Conservation (phyloP, 140 eudicot species). For the Anethum foeniculum region DNA sequence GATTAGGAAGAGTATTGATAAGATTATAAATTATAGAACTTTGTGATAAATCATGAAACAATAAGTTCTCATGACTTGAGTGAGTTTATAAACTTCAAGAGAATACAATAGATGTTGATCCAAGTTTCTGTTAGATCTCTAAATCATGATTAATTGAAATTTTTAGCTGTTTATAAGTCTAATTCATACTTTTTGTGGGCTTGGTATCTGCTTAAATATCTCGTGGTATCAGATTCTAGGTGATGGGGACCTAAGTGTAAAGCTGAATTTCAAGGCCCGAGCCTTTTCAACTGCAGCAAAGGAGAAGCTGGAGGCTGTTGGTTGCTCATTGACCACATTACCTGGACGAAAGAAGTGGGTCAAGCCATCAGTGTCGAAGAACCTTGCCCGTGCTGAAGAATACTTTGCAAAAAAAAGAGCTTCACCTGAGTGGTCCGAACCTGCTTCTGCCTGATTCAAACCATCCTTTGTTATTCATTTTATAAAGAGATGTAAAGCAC, state of each 20-base stretch:
- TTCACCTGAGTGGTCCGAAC: conserved; percentile 41
- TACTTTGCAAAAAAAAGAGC: conserved; percentile 87
- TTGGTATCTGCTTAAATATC: background rate
- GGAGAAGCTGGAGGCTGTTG: conserved; percentile 86
- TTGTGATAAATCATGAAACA: background rate
- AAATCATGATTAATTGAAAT: too few relatives aligned
- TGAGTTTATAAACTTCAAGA: background rate
- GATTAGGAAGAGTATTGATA: background rate
- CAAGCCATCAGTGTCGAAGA: conserved; percentile 69
- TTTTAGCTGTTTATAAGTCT: background rate
- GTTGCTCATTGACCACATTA: conserved; percentile 62
- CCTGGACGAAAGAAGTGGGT: conserved; percentile 93
- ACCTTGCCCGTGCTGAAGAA: conserved; percentile 76
- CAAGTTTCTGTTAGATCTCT: background rate
- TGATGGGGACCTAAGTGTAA: conserved; percentile 62
- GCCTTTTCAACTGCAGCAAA: conserved; percentile 78
- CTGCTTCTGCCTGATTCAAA: conserved; percentile 39
- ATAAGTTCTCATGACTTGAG: background rate
- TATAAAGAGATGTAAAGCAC: conserved; percentile 21
- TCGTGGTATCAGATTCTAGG: conserved; percentile 49
- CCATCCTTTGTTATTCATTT: background rate
- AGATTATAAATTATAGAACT: background rate
- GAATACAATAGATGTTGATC: background rate
- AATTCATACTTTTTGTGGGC: background rate
- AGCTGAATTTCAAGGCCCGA: conserved; percentile 71